Percentiles rank a stretch among this genome's conserved stretches.
These are phyloP conservation scores for Hymenoscyphus linearis DNA, from an alignment of 2,329 filamentous ascomycete genomes.

Conservation along the genomic window DNA sequence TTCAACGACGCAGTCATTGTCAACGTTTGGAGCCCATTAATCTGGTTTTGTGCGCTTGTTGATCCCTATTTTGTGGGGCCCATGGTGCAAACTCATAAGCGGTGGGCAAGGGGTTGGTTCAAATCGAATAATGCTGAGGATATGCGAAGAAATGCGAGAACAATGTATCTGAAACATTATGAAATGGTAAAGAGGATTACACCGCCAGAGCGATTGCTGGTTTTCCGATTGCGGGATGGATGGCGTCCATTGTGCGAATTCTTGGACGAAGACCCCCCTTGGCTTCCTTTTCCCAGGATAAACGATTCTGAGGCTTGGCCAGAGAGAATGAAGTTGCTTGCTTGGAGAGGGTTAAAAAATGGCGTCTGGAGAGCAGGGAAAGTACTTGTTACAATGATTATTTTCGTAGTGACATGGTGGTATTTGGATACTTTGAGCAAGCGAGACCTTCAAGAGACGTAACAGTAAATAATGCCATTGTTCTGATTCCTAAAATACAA, in stretches of 20 bases:
- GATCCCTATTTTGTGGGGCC: not conserved
- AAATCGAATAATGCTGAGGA: not conserved
- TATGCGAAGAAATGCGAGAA: constrained; percentile 3
- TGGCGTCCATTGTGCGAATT: constrained; percentile 5
- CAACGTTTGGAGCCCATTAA: not conserved
- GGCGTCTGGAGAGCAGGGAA: too few relatives aligned
- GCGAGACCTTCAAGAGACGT: too few relatives aligned
- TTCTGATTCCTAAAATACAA: too few relatives aligned
- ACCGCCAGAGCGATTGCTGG: not conserved
- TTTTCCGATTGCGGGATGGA: constrained; percentile 2
- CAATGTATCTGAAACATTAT: constrained; percentile 2
- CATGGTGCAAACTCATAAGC: not conserved
- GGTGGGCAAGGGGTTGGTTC: constrained; percentile 3
- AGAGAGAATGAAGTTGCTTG: not conserved
- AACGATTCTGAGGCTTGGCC: constrained; percentile 3
- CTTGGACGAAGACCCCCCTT: not conserved
- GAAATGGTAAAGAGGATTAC: constrained; percentile 4
- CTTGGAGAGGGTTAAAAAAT: not conserved
- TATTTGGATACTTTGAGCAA: too few relatives aligned
- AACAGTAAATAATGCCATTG: too few relatives aligned
- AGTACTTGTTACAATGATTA: too few relatives aligned
- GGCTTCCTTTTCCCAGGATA: not conserved
- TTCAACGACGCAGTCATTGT: constrained; percentile 5
- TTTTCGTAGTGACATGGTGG: too few relatives aligned
- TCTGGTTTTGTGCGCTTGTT: not conserved